Evolutionary conservation across 2,329 filamentous ascomycete genomes (phyloP).

Genomic region (Neofusicoccum kwambonambiense): DNA sequence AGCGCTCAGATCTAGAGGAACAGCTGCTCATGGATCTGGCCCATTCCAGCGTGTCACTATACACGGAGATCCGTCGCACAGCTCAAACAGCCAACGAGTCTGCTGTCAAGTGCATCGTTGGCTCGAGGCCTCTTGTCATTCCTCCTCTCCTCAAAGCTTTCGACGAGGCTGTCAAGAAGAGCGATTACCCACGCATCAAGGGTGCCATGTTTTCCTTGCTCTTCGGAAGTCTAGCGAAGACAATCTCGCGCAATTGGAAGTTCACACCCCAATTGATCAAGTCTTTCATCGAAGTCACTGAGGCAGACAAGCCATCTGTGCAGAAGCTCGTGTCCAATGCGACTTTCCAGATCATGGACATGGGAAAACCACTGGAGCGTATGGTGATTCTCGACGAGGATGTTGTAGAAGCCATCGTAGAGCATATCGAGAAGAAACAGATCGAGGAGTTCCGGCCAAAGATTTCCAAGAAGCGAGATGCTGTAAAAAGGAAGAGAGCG

Average conservation of each 20-base stretch:
- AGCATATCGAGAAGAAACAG: constrained; percentile 33
- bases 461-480: constrained; percentile 67
- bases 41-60: constrained; percentile 83
- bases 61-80: constrained; percentile 92
- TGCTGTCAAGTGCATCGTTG: constrained; percentile 86
- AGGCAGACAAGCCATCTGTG: constrained; percentile 90
- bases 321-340: constrained; percentile 82
- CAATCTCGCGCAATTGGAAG: constrained; percentile 87
- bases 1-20: constrained; percentile 88
- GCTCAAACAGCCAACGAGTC: constrained; percentile 92
- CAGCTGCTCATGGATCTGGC: constrained; percentile 80
- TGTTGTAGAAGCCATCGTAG: constrained; percentile 64
- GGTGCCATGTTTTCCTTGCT: constrained; percentile 88
- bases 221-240: constrained; percentile 84
- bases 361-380: constrained; percentile 82
- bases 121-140: constrained; percentile 83
- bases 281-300: constrained; percentile 84
- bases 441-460: constrained; percentile 57
- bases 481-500: constrained; percentile 71
- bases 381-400: constrained; percentile 78
- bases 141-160: constrained; percentile 80
- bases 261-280: constrained; percentile 88
- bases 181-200: constrained; percentile 89
- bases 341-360: constrained; percentile 84
- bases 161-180: constrained; percentile 71